Conservation (phyloP, 1,284 basidiomycete genomes). For the Rhodotorula sp. region DNA sequence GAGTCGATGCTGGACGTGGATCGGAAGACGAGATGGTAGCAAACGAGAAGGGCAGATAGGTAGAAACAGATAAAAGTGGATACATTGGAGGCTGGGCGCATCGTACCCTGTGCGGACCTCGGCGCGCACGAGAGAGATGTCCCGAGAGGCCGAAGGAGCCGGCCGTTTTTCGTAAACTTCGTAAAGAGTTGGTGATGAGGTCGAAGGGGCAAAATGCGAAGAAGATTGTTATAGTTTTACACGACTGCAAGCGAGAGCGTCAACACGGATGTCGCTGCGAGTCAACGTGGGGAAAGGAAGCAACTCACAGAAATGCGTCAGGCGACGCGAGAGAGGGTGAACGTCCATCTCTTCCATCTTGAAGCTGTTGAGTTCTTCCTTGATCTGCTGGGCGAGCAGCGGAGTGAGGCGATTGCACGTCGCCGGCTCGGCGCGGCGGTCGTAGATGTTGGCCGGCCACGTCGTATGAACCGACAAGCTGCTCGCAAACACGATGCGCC, state of each 20-base stretch:
- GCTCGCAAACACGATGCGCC: constrained; percentile 73
- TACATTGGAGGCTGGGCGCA: background rate
- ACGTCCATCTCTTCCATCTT: constrained; percentile 47
- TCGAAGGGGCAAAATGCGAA: background rate
- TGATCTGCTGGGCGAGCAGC: constrained; percentile 62
- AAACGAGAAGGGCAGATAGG: background rate
- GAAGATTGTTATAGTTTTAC: background rate
- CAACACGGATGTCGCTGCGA: background rate
- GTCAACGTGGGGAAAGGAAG: too few species aligned
- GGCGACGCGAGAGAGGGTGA: constrained; percentile 32
- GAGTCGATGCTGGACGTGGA: too few species aligned
- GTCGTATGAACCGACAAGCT: constrained; percentile 94
- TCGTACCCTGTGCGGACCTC: background rate
- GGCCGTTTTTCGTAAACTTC: background rate
- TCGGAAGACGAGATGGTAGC: too few species aligned
- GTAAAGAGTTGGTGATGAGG: background rate
- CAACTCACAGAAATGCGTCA: constrained; percentile 39
- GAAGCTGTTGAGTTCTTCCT: constrained; percentile 46
- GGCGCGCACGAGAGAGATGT: too few species aligned
- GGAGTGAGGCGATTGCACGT: constrained; percentile 96
- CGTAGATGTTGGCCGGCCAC: constrained; percentile 85
- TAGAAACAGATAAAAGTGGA: background rate
- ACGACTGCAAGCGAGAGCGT: background rate
- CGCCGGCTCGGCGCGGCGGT: constrained; percentile 89
- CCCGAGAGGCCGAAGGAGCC: background rate